These are phyloP conservation scores for Fagopyrum esculentum DNA, from an alignment of 148 eudicot species.

Conservation along the genomic window DNA sequence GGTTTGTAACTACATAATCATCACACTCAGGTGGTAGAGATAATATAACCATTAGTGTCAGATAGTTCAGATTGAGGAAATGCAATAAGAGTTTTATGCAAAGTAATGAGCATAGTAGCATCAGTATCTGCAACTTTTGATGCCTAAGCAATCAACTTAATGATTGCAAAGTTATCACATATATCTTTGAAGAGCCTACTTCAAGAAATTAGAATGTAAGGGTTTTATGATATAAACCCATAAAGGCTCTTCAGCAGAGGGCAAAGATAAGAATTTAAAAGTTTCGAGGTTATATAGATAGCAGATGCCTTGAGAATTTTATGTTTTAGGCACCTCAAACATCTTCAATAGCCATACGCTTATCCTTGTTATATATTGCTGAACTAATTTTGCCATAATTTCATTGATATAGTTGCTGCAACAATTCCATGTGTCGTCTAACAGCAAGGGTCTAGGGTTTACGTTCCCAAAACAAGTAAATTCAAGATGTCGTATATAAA, in stretches of 20 bases:
- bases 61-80: not conserved
- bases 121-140: not conserved
- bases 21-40: not conserved
- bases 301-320: not conserved
- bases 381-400: not conserved
- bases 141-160: not conserved
- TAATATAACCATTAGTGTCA: not conserved
- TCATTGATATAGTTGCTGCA: not conserved
- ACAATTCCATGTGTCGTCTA: not conserved
- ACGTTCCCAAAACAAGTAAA: not conserved
- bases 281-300: constrained; percentile 1
- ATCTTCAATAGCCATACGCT: not conserved
- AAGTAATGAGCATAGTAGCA: not conserved
- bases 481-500: not conserved
- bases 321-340: not conserved
- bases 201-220: not conserved
- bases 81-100: not conserved
- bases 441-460: not conserved
- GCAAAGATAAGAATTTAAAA: not conserved
- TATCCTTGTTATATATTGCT: not conserved
- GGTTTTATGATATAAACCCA: not conserved
- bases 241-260: not conserved
- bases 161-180: not conserved
- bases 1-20: not conserved
- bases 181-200: not conserved